Evolutionary conservation across 345 rosid species (phyloP).

Genomic region (Corymbia maculata): DNA sequence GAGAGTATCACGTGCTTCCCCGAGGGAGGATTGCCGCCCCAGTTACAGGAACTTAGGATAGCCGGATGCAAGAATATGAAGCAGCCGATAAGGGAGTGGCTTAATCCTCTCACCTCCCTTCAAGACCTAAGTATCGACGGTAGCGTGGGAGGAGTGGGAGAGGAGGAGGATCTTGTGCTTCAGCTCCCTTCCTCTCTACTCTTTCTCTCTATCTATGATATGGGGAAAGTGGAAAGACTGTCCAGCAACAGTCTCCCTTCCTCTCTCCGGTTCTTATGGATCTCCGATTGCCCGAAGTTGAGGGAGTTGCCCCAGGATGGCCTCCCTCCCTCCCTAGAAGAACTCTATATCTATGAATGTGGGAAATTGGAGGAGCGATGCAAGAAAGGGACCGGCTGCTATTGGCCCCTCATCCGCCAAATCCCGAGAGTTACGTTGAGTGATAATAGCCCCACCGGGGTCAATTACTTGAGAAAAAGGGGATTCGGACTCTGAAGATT

Average conservation of each 20-base stretch:
- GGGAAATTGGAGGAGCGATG: too few relatives aligned
- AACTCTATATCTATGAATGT: too few relatives aligned
- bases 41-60: fast-evolving
- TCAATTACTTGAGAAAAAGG: too few relatives aligned
- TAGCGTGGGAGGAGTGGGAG: fast-evolving
- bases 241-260: fast-evolving
- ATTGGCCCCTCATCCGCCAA: too few relatives aligned
- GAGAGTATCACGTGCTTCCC: neutral
- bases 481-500: too few relatives aligned
- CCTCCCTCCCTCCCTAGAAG: neutral
- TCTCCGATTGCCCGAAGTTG: fast-evolving
- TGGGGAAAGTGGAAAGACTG: too few relatives aligned
- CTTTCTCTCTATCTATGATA: fast-evolving
- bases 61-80: fast-evolving
- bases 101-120: neutral
- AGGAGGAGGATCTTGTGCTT: neutral
- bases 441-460: too few relatives aligned
- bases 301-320: neutral
- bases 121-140: fast-evolving
- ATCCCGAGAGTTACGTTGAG: too few relatives aligned
- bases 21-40: neutral
- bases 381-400: too few relatives aligned
- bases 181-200: neutral
- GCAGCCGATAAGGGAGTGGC: neutral
- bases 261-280: fast-evolving